Percentiles rank a stretch among this genome's conserved stretches.
These are phyloP conservation scores for Lablab purpureus DNA, from an alignment of 306 rosid species.

Conservation along the genomic window DNA sequence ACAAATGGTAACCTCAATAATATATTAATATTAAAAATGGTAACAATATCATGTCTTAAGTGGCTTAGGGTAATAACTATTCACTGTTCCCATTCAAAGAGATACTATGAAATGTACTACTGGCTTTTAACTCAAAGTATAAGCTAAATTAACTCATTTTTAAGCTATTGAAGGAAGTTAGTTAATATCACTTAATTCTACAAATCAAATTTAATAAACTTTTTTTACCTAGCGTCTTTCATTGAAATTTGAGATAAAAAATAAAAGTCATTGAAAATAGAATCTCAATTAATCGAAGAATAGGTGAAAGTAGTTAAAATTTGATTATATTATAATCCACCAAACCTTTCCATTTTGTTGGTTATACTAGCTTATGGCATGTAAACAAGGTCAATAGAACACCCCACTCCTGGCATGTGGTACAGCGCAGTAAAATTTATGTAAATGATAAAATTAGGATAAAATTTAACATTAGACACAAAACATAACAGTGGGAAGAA, in stretches of 20 bases:
- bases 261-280: too few species aligned
- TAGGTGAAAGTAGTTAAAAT: too few species aligned
- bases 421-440: not conserved
- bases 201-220: too few species aligned
- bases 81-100: not conserved
- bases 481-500: conserved; percentile 12
- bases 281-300: too few species aligned
- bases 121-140: too few species aligned
- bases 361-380: not conserved
- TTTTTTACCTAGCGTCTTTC: too few species aligned
- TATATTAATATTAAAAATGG: not conserved
- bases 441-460: not conserved
- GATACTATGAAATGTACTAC: not conserved
- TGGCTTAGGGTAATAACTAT: not conserved
- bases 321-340: too few species aligned
- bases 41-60: not conserved
- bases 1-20: not conserved
- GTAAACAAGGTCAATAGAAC: conserved; percentile 1
- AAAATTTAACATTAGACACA: conserved; percentile 4
- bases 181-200: too few species aligned
- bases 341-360: too few species aligned
- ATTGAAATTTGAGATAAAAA: too few species aligned
- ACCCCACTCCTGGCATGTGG: not conserved
- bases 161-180: too few species aligned
- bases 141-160: too few species aligned